These are phyloP conservation scores for Phanerochaete carnosa DNA, from an alignment of 768 basidiomycete genomes.

Conservation along the genomic window DNA sequence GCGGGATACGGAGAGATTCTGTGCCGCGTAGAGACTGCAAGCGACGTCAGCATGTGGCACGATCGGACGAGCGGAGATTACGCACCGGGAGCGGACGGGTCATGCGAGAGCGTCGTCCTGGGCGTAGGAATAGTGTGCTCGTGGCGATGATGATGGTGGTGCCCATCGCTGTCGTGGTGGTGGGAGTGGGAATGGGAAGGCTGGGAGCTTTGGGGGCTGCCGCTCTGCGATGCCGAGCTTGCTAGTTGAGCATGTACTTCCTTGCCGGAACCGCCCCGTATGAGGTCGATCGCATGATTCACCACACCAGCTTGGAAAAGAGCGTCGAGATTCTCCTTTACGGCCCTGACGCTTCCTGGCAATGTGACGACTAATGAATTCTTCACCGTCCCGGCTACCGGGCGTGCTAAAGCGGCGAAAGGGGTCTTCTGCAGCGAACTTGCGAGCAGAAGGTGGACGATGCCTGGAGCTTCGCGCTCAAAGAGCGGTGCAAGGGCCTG, in stretches of 20 bases:
- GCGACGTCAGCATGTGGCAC: neutral
- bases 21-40: conserved; percentile 57
- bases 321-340: conserved; percentile 69
- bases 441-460: conserved; percentile 71
- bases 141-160: conserved; percentile 36
- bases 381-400: conserved; percentile 70
- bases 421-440: conserved; percentile 72
- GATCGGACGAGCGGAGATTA: neutral
- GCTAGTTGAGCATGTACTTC: conserved; percentile 52
- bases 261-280: conserved; percentile 64
- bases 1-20: conserved; percentile 77
- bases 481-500: conserved; percentile 65
- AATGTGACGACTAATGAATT: conserved; percentile 73
- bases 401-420: conserved; percentile 78
- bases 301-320: conserved; percentile 58
- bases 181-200: conserved; percentile 18
- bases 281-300: conserved; percentile 69
- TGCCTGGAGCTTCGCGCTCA: conserved; percentile 62
- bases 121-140: conserved; percentile 46
- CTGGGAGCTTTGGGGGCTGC: conserved; percentile 15
- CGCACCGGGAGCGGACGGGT: conserved; percentile 66
- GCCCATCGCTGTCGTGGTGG: conserved; percentile 25
- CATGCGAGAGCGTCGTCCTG: conserved; percentile 59
- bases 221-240: conserved; percentile 21
- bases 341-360: conserved; percentile 84